These are phyloP conservation scores for Fabrea salina DNA, from an alignment of 169 alveolate genomes.

Conservation along the genomic window DNA sequence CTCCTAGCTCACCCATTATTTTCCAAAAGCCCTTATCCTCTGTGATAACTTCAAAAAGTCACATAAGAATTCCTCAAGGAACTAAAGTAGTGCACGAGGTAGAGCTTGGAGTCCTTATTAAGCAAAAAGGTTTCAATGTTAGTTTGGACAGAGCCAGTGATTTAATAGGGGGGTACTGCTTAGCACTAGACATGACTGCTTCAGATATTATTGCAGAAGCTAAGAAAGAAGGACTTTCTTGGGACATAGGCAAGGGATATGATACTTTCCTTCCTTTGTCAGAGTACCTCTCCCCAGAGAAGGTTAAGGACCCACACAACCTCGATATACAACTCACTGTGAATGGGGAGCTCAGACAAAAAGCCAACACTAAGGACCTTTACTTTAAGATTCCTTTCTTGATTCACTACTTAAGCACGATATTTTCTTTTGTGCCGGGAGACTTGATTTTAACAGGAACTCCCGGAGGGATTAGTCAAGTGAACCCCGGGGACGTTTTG, in stretches of 20 bases:
- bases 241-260: conserved; percentile 40
- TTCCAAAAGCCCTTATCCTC: too few species aligned
- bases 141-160: background rate
- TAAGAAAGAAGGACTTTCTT: conserved; percentile 39
- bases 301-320: conserved; percentile 42
- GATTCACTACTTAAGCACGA: background rate
- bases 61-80: too few species aligned
- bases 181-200: conserved; percentile 47
- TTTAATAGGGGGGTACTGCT: conserved; percentile 50
- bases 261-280: conserved; percentile 48
- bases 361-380: conserved; percentile 29
- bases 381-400: background rate
- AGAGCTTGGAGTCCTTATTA: background rate
- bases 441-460: background rate
- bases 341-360: conserved; percentile 35
- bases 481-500: background rate
- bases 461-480: background rate
- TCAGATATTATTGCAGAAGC: conserved; percentile 4
- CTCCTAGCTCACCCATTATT: too few species aligned
- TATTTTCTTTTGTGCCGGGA: background rate
- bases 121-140: background rate
- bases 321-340: conserved; percentile 39
- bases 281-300: conserved; percentile 33
- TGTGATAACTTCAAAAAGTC: too few species aligned
- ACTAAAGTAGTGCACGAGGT: too few species aligned